Conservation (phyloP, 148 eudicot species). For the Heliamphora exappendiculata region DNA sequence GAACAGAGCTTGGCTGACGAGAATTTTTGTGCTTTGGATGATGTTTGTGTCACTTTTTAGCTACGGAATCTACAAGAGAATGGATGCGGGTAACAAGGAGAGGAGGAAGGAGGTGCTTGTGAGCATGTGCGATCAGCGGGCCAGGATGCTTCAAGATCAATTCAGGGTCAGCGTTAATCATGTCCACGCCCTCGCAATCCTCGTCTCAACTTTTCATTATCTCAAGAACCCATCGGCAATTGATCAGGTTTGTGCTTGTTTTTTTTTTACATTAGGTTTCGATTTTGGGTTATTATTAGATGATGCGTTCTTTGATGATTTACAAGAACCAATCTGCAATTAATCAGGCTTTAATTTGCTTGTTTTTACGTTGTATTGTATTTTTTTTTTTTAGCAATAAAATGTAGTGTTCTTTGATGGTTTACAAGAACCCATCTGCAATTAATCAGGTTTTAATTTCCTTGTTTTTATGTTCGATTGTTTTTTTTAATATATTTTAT, state of each 20-base stretch:
- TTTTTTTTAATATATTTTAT: not conserved
- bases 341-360: conserved; percentile 56
- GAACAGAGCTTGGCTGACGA: conserved; percentile 16
- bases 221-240: conserved; percentile 10
- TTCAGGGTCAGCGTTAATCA: conserved; percentile 66
- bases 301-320: conserved; percentile 11
- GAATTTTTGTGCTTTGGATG: conserved; percentile 25
- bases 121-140: conserved; percentile 59
- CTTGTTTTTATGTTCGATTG: not conserved
- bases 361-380: not conserved
- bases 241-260: conserved; percentile 15
- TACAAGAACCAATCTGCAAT: conserved; percentile 49
- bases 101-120: conserved; percentile 44
- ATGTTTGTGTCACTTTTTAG: conserved; percentile 16
- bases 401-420: conserved; percentile 10
- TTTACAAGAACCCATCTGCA: conserved; percentile 44
- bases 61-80: conserved; percentile 17
- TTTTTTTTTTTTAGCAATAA: not conserved
- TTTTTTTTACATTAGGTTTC: not conserved
- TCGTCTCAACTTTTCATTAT: conserved; percentile 39
- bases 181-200: conserved; percentile 63
- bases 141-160: conserved; percentile 67
- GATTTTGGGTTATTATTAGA: conserved; percentile 1
- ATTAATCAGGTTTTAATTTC: conserved; percentile 59
- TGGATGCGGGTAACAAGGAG: conserved; percentile 34